These are phyloP conservation scores for Hypericum perforatum DNA, from an alignment of 345 rosid genomes.

Conservation along the genomic window DNA sequence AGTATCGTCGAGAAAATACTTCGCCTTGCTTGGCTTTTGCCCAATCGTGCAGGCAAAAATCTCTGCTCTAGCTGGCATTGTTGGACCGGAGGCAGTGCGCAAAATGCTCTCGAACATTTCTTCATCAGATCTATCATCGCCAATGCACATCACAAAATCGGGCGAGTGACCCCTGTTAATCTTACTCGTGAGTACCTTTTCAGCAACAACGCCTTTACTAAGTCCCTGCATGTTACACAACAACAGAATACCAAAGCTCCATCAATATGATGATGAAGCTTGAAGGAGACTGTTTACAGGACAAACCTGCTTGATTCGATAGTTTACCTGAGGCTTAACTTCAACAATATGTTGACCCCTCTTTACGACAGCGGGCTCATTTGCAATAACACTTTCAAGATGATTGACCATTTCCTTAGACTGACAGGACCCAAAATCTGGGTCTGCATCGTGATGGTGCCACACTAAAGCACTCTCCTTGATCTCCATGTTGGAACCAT, in stretches of 20 bases:
- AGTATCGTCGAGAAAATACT: conserved; percentile 63
- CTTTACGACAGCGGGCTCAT: conserved; percentile 76
- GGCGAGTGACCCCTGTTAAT: conserved; percentile 45
- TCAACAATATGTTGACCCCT: conserved; percentile 87
- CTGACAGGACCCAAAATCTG: conserved; percentile 88
- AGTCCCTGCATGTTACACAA: conserved; percentile 51
- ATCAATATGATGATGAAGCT: neutral
- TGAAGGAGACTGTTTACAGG: neutral
- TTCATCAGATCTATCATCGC: conserved; percentile 88
- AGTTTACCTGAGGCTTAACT: conserved; percentile 76
- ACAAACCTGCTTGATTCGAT: too few species aligned
- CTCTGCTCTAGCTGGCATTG: conserved; percentile 52
- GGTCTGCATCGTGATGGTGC: conserved; percentile 96
- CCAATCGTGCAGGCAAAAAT: conserved; percentile 86
- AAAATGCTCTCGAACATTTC: conserved; percentile 85
- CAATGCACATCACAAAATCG: conserved; percentile 76
- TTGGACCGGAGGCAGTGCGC: conserved; percentile 36
- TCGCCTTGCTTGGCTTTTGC: conserved; percentile 83
- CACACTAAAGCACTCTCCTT: conserved; percentile 85
- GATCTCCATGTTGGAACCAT: conserved; percentile 69
- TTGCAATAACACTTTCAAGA: conserved; percentile 73
- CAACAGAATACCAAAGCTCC: neutral
- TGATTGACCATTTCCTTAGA: conserved; percentile 80
- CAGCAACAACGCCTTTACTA: conserved; percentile 72
- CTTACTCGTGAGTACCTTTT: conserved; percentile 48